phyloP scores from a whole-genome alignment of 78 protist species.

The Anaeramoeba ignava region DNA sequence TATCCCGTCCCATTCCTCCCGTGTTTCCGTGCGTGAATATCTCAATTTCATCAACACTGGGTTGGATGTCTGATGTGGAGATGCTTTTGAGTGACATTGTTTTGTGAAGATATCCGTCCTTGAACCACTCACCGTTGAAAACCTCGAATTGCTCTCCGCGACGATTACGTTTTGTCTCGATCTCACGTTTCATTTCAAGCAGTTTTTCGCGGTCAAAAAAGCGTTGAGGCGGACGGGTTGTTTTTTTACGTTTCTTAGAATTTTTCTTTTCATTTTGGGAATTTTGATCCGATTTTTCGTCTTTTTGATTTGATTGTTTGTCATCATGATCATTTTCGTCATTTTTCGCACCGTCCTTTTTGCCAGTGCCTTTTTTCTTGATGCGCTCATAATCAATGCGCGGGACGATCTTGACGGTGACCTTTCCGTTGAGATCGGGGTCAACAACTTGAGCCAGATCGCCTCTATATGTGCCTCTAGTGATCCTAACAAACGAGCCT shows the following conservation, averaged over 20 bases:
- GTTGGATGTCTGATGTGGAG: neutral
- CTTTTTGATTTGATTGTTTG: neutral
- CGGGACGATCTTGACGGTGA: neutral
- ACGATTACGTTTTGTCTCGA: neutral
- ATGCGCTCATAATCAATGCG: neutral
- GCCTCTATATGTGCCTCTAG: neutral
- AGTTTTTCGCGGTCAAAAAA: neutral
- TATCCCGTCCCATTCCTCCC: neutral
- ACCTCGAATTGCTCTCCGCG: neutral
- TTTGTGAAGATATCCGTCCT: neutral
- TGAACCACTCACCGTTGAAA: neutral
- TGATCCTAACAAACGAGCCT: neutral
- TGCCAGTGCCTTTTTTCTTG: neutral
- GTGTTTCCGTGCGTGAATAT: neutral
- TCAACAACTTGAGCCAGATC: constrained; percentile 1
- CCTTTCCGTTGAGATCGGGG: neutral
- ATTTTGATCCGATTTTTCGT: neutral
- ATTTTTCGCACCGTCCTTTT: neutral
- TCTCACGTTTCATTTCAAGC: neutral
- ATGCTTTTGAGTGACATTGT: neutral
- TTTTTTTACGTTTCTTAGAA: too few species aligned
- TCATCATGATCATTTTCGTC: neutral
- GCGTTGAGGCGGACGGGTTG: neutral
- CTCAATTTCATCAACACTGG: neutral
- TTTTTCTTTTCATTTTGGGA: neutral